Conservation (phyloP, 306 rosid genomes). For the Urtica urens region DNA sequence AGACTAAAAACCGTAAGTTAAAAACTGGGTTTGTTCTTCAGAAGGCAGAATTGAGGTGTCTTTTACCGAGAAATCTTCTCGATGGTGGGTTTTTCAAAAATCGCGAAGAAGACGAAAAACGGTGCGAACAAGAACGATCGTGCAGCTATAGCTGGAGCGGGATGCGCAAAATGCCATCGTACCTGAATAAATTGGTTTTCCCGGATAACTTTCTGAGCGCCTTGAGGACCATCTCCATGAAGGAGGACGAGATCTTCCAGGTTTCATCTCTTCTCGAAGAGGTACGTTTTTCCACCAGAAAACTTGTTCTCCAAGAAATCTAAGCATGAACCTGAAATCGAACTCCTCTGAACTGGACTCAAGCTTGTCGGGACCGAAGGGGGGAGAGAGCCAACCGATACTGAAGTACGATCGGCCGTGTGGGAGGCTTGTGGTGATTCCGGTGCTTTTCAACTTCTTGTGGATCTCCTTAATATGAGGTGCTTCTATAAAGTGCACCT, state of each 20-base stretch:
- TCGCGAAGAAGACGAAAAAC: conserved; percentile 25
- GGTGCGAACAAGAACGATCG: conserved; percentile 20
- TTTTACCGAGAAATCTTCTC: conserved; percentile 61
- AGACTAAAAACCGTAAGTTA: neutral
- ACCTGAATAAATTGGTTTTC: conserved; percentile 58
- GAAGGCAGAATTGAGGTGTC: conserved; percentile 90
- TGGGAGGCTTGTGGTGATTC: conserved; percentile 98
- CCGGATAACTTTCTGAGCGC: conserved; percentile 70
- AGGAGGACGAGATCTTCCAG: conserved; percentile 55
- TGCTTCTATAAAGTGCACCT: no score
- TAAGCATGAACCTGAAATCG: neutral
- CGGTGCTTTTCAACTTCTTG: conserved; percentile 83
- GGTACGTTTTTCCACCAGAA: conserved; percentile 45
- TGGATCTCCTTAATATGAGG: conserved; percentile 82
- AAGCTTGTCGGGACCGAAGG: conserved; percentile 67
- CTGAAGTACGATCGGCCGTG: conserved; percentile 73
- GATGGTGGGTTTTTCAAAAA: conserved; percentile 60
- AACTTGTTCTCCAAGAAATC: no score
- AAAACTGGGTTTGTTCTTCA: conserved; percentile 23
- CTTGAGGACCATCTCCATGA: conserved; percentile 85
- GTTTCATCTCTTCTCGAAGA: conserved; percentile 84
- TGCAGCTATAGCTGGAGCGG: conserved; percentile 91
- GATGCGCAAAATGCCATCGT: conserved; percentile 68
- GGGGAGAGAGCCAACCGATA: conserved; percentile 54
- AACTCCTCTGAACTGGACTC: neutral